phyloP scores from a whole-genome alignment of 257 asterid species.

The Eucommia ulmoides region DNA sequence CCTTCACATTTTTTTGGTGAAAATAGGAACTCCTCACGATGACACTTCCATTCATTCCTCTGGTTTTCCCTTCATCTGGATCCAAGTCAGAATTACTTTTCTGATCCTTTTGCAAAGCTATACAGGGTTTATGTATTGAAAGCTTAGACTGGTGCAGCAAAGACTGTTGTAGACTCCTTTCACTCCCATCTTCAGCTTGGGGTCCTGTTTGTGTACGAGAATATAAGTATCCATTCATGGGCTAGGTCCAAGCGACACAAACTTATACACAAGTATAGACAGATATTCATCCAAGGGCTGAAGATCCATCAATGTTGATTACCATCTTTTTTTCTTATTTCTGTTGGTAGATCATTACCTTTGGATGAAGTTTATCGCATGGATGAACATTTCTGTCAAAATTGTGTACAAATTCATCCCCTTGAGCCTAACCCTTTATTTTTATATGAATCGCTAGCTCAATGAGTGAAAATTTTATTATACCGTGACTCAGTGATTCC shows the following conservation, averaged over 20 bases:
- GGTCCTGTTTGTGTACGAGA: conserved; percentile 11
- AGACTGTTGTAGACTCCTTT: conserved; percentile 15
- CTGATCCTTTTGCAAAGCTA: conserved; percentile 33
- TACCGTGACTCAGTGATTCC: conserved; percentile 34
- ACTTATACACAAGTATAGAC: no score
- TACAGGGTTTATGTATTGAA: conserved; percentile 53
- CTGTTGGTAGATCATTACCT: no score
- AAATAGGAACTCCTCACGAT: conserved; percentile 25
- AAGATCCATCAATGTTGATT: no score
- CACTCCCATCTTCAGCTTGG: no score
- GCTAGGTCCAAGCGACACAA: no score
- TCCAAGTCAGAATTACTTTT: conserved; percentile 12
- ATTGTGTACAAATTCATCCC: no score
- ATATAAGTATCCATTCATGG: conserved; percentile 12
- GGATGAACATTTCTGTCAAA: no score
- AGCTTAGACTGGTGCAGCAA: conserved; percentile 9
- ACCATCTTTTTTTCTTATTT: no score
- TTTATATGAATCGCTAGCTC: no score
- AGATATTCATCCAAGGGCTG: no score
- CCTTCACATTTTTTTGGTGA: conserved; percentile 10
- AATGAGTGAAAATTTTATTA: conserved; percentile 7
- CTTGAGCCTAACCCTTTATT: no score
- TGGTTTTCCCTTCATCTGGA: conserved; percentile 12
- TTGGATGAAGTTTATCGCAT: no score
- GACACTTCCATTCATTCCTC: conserved; percentile 9